These are phyloP conservation scores for Didymella keratinophila DNA, from an alignment of 2,329 filamentous ascomycete species.

Conservation along the genomic window DNA sequence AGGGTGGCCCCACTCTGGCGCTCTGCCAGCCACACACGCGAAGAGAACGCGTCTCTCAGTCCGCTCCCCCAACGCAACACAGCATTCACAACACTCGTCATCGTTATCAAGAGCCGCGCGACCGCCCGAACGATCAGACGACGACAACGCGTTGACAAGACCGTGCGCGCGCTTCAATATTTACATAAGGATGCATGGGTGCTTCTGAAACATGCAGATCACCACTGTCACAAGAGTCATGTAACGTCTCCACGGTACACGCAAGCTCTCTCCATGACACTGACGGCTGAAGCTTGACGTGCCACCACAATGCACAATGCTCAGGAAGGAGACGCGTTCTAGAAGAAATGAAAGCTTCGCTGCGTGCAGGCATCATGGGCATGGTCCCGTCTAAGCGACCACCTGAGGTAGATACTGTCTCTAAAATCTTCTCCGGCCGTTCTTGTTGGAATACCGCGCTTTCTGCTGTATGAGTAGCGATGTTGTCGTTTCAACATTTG, in stretches of 20 bases:
- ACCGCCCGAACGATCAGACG: constrained; percentile 4
- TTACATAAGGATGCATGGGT: constrained; percentile 1
- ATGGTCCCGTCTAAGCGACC: background rate
- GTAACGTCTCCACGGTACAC: constrained; percentile 20
- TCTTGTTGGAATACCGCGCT: background rate
- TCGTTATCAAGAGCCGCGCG: too few relatives aligned
- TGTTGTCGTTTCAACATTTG: constrained; percentile 13
- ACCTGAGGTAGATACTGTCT: constrained; percentile 11
- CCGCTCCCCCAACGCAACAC: background rate
- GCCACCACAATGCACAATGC: constrained; percentile 10
- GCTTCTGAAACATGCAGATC: constrained; percentile 17
- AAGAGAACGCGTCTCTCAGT: constrained; percentile 2
- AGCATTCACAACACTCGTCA: background rate
- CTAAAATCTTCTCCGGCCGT: constrained; percentile 1
- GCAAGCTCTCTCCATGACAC: constrained; percentile 17
- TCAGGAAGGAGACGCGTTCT: constrained; percentile 10
- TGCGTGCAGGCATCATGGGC: constrained; percentile 13
- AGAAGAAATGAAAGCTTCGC: constrained; percentile 7
- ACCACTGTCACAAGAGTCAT: constrained; percentile 17
- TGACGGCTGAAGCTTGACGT: constrained; percentile 5
- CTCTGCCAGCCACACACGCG: constrained; percentile 4
- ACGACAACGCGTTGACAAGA: background rate
- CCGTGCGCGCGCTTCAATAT: constrained; percentile 4
- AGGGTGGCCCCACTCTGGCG: constrained; percentile 5
- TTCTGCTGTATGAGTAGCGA: constrained; percentile 4